Evolutionary conservation across 2,329 filamentous ascomycete genomes (phyloP), one percentile per base, ranked within the genome.

Genomic region (Teratosphaeria zuluensis): DNA sequence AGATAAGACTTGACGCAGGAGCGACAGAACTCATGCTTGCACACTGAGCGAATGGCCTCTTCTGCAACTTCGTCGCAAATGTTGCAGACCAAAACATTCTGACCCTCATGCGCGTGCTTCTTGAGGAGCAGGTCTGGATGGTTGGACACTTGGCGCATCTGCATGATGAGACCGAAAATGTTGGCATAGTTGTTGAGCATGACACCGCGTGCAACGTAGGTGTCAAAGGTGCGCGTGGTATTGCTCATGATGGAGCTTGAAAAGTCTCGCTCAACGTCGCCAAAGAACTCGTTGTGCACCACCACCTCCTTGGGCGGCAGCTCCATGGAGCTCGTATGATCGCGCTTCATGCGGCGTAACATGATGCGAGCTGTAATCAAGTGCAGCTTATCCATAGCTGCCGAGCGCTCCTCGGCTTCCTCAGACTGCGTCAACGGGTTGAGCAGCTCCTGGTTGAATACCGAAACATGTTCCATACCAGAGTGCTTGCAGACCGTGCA

Each of bases 121-220:
- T 92, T 95, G 62, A 97, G 76, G 54, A 99, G 88, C 38, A 99
- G 76, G 75, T 99, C 94, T 0, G 94, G 94, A 70, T 99, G 94
- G 65, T 99, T 94, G 7, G 94, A 91, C 30, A 96, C 76, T 48
- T 99, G 94, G 58, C 94, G 88, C 92, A 99, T 97, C 74, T 96
- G 92, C 90, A 97, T 97, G 70, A 99, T 96, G 58, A 99, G 81
- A 70, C 92, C 92, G 68, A 99, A 99, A 64, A 99, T 97, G 72
- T 99, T 99, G 77, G 94, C 94, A 66, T 97, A 97, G 71, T 96
- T 96, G 79, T 97, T 80, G 56, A 99, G 82, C 74, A 99, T 84
- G 21, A 97, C 92, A 77, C 91, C 92, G 63, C 91, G 89, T 19
- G 90, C 88, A 42, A 97, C 94, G 65, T 97, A 99, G 0, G 92